Conservation (phyloP, 2,329 filamentous ascomycete genomes). For the Fusarium decemcellulare region DNA sequence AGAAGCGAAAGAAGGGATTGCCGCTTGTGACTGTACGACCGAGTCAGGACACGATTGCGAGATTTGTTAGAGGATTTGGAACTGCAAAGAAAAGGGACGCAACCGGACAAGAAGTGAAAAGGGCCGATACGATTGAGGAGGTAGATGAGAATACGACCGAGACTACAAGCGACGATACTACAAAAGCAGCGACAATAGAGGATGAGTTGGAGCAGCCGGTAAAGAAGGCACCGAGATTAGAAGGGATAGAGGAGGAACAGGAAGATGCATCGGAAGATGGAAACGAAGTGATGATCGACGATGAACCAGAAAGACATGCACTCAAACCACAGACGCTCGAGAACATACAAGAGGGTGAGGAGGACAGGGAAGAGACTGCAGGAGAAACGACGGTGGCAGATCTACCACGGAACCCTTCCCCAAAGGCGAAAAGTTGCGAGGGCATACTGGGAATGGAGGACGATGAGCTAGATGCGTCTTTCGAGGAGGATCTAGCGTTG, state of each 20-base stretch:
- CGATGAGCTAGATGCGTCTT: slow-evolving; percentile 45
- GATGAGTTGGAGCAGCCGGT: background rate
- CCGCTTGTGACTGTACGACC: slow-evolving; percentile 69
- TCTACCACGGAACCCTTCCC: background rate
- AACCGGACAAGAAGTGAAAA: slow-evolving; percentile 34
- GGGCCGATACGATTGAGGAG: slow-evolving; percentile 14
- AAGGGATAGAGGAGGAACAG: slow-evolving; percentile 26
- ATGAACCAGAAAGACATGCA: background rate
- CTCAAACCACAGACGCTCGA: slow-evolving; percentile 4
- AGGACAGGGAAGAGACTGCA: background rate
- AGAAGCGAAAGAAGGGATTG: slow-evolving; percentile 65
- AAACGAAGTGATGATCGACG: background rate
- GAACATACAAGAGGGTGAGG: background rate
- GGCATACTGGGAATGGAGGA: slow-evolving; percentile 37
- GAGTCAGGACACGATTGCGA: slow-evolving; percentile 70
- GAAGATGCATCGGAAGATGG: slow-evolving; percentile 17
- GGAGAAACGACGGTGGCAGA: background rate
- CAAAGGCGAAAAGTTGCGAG: background rate
- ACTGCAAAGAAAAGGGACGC: slow-evolving; percentile 49
- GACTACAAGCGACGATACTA: background rate
- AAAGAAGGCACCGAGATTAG: slow-evolving; percentile 21
- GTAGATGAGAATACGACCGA: background rate
- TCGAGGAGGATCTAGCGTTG: slow-evolving; percentile 46
- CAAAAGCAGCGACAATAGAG: background rate
- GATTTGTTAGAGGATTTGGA: slow-evolving; percentile 62